Percentiles rank a stretch among this genome's conserved stretches.
Conservation (phyloP, 768 basidiomycete species). For the Leccinum fibrillosum region DNA sequence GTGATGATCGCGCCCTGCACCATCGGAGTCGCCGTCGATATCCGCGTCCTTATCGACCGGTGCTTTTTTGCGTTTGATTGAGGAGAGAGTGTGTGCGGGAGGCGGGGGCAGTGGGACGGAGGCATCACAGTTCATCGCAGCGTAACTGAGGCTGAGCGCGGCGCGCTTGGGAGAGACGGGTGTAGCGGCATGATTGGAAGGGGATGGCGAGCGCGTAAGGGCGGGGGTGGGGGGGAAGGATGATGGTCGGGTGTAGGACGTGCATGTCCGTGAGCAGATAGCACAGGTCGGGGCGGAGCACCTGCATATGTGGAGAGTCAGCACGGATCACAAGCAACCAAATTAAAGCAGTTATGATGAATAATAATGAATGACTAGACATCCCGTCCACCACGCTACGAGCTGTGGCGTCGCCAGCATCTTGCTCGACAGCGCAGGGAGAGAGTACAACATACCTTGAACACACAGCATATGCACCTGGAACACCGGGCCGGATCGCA, state of each 20-base stretch:
- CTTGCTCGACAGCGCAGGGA: neutral
- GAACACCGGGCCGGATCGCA: slow-evolving; percentile 15
- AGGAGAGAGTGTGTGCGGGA: neutral
- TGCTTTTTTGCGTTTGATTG: slow-evolving; percentile 29
- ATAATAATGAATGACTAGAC: neutral
- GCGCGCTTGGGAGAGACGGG: slow-evolving; percentile 28
- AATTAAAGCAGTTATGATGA: neutral
- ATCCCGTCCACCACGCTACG: neutral
- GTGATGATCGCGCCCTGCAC: neutral
- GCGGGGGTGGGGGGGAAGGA: slow-evolving; percentile 37
- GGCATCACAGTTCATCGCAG: slow-evolving; percentile 21
- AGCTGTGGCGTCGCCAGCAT: neutral
- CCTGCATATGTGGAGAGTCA: slow-evolving; percentile 17
- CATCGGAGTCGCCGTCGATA: slow-evolving; percentile 7
- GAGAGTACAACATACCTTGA: slow-evolving; percentile 18
- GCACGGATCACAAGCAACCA: neutral
- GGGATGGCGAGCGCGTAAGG: slow-evolving; percentile 33
- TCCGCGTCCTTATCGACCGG: slow-evolving; percentile 20
- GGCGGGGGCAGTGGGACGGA: neutral
- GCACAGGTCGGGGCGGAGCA: slow-evolving; percentile 34
- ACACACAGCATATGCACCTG: slow-evolving; percentile 8
- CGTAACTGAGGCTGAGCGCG: slow-evolving; percentile 22
- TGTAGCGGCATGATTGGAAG: slow-evolving; percentile 10
- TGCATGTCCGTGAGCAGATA: slow-evolving; percentile 38
- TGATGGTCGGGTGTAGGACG: slow-evolving; percentile 28